Conservation (phyloP, 345 rosid species). For the Pistacia vera region DNA sequence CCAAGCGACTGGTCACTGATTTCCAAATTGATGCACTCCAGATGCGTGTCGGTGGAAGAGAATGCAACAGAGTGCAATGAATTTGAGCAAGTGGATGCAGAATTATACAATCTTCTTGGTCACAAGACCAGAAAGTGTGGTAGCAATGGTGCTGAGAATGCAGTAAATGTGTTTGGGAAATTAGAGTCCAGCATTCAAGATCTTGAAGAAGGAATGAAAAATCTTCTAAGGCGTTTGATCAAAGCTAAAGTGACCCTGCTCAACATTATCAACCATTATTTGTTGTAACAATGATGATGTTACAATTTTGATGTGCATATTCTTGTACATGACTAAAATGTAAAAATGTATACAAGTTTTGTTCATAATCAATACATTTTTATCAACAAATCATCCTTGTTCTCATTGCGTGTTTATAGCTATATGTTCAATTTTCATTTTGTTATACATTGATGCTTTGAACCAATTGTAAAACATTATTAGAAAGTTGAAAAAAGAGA, state of each 20-base stretch:
- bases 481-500: too few species aligned
- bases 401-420: neutral
- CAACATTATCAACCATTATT: slow-evolving; percentile 32
- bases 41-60: slow-evolving; percentile 17
- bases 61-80: neutral
- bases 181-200: slow-evolving; percentile 24
- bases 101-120: slow-evolving; percentile 16
- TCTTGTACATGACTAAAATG: neutral
- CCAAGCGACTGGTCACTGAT: slow-evolving; percentile 12
- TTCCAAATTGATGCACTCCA: slow-evolving; percentile 24
- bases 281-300: neutral
- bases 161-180: slow-evolving; percentile 3
- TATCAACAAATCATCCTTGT: neutral
- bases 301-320: neutral
- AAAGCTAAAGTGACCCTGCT: slow-evolving; percentile 25
- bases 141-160: slow-evolving; percentile 5
- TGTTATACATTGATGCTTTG: neutral
- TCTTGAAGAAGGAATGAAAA: slow-evolving; percentile 11
- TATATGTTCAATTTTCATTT: neutral
- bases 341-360: neutral
- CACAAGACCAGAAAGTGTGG: slow-evolving; percentile 17
- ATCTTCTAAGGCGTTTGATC: slow-evolving; percentile 24
- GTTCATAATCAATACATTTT: neutral
- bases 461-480: too few species aligned
- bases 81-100: slow-evolving; percentile 23